phyloP scores from a whole-genome alignment of 164 flowering plant species.

The Stephania cephalantha region DNA sequence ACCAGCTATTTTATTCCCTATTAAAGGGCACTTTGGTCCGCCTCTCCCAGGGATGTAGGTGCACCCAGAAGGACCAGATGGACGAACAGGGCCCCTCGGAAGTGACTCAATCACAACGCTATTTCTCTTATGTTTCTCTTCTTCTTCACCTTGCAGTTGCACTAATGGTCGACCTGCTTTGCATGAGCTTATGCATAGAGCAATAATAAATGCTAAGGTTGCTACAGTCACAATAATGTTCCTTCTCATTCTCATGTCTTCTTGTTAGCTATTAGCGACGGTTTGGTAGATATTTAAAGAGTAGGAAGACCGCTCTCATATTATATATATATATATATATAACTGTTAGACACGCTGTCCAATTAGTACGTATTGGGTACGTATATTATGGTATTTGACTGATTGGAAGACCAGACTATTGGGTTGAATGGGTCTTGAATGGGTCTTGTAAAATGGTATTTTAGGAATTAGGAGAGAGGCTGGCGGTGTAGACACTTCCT shows the following conservation, averaged over 20 bases:
- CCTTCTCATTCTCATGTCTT: neutral
- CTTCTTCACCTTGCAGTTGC: neutral
- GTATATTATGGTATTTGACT: neutral
- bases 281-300: neutral
- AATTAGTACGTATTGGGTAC: neutral
- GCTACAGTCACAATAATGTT: neutral
- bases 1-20: constrained; percentile 26
- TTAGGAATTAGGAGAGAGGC: too few species aligned
- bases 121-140: neutral
- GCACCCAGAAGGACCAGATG: constrained; percentile 32
- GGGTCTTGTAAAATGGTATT: too few species aligned
- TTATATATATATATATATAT: too few species aligned
- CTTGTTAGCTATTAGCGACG: too few species aligned
- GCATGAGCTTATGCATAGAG: neutral
- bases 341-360: neutral
- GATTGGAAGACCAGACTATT: neutral
- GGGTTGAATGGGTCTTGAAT: neutral
- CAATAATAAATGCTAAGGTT: neutral
- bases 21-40: constrained; percentile 23
- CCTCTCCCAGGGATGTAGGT: constrained; percentile 29
- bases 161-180: neutral
- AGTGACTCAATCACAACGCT: constrained; percentile 21
- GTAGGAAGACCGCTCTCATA: neutral
- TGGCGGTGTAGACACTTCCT: too few species aligned
- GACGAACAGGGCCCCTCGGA: constrained; percentile 24